These are phyloP conservation scores for Trichosporon sp. DNA, from an alignment of 1,284 basidiomycete genomes.

Conservation along the genomic window DNA sequence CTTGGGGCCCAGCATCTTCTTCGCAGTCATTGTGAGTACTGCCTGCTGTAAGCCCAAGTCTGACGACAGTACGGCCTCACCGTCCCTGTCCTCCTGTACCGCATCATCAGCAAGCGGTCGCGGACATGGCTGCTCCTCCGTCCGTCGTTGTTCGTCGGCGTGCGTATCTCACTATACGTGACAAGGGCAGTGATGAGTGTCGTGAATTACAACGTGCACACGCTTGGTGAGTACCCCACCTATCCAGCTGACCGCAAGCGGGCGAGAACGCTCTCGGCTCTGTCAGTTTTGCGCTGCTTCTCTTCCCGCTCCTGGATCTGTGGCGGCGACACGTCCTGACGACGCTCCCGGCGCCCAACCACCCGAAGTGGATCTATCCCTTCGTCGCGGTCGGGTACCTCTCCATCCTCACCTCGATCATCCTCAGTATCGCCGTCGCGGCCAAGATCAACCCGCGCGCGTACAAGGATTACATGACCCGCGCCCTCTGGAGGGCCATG, in stretches of 20 bases:
- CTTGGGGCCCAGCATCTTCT: conserved; percentile 46
- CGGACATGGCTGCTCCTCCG: conserved; percentile 39
- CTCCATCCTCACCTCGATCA: conserved; percentile 36
- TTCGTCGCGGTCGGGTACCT: conserved; percentile 17
- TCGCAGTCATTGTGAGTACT: conserved; percentile 36
- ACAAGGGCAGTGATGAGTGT: conserved; percentile 43
- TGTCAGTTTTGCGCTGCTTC: conserved; percentile 41
- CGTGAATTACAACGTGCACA: conserved; percentile 31
- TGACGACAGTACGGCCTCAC: conserved; percentile 35
- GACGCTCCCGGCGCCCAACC: conserved; percentile 16
- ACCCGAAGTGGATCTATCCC: conserved; percentile 22
- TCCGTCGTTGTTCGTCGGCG: conserved; percentile 38
- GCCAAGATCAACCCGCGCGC: conserved; percentile 4
- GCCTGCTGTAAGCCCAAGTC: too few species aligned
- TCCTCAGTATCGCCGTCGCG: conserved; percentile 35
- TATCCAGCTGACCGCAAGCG: conserved; percentile 34
- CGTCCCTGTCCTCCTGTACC: conserved; percentile 36
- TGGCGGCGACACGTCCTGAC: conserved; percentile 38
- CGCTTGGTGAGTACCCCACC: conserved; percentile 38
- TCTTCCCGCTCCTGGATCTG: conserved; percentile 39
- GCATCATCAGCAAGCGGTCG: conserved; percentile 25
- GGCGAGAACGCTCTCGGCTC: conserved; percentile 45
- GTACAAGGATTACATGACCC: not conserved
- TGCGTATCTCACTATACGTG: conserved; percentile 36
- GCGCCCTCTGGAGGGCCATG: not conserved